phyloP scores from a whole-genome alignment of 2,329 filamentous ascomycete species.

The Phyllosticta citribraziliensis region DNA sequence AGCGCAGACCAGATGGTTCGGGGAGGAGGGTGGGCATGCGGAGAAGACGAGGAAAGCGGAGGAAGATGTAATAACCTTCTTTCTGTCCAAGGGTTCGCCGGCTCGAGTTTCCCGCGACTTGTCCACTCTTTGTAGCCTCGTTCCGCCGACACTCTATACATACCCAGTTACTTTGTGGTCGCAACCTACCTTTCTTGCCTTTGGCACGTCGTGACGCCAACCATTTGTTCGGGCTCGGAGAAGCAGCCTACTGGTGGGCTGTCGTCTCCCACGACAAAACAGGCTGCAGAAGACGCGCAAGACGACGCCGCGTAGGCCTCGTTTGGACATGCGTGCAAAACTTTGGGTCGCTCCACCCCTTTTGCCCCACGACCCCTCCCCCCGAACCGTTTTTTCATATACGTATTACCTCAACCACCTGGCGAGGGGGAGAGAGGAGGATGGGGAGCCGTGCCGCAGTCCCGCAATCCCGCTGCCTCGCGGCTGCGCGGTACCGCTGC shows the following conservation, averaged over 20 bases:
- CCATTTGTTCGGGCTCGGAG: neutral
- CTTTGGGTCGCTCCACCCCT: neutral
- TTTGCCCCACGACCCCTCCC: neutral
- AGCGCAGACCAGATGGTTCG: neutral
- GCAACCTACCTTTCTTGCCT: neutral
- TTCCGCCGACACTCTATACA: neutral
- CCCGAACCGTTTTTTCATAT: neutral
- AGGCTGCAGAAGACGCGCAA: neutral
- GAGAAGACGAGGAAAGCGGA: neutral
- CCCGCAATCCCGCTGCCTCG: neutral
- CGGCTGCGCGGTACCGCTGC: neutral
- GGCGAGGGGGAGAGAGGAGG: neutral
- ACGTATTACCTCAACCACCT: neutral
- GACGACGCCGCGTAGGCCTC: neutral
- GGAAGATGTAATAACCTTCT: neutral
- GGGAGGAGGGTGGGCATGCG: neutral
- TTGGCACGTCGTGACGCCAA: neutral
- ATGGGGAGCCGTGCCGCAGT: neutral
- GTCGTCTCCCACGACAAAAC: neutral
- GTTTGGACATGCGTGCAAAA: neutral
- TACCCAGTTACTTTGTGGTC: neutral
- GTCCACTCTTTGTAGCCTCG: neutral
- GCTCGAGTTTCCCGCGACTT: neutral
- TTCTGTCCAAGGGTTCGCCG: neutral
- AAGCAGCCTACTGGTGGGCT: neutral